Conservation (phyloP, 495 filamentous ascomycete species). For the Xylaria intraflava region DNA sequence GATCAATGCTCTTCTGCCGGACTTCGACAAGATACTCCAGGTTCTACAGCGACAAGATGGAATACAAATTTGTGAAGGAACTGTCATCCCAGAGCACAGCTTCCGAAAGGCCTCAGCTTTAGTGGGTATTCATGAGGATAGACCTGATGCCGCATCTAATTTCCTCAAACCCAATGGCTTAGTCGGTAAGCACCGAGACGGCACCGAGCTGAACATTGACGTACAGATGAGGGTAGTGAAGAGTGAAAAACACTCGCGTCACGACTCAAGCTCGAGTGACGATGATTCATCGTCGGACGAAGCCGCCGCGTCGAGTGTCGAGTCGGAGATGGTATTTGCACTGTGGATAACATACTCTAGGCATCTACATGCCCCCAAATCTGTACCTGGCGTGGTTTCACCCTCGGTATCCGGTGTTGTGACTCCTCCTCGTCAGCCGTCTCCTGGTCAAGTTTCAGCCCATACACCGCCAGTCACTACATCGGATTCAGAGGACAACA, state of each 20-base stretch:
- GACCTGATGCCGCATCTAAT: constrained; percentile 62
- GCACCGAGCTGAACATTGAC: constrained; percentile 83
- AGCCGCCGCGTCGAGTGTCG: constrained; percentile 18
- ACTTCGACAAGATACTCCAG: constrained; percentile 75
- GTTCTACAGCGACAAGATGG: constrained; percentile 82
- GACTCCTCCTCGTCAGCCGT: constrained; percentile 67
- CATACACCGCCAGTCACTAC: constrained; percentile 47
- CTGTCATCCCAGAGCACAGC: constrained; percentile 92
- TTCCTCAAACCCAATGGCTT: constrained; percentile 79
- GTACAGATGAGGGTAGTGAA: constrained; percentile 93
- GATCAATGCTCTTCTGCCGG: constrained; percentile 75
- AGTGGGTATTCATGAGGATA: constrained; percentile 73
- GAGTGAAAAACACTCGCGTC: constrained; percentile 55
- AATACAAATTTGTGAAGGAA: constrained; percentile 77
- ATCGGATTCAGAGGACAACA: constrained; percentile 40
- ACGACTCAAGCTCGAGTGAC: constrained; percentile 42
- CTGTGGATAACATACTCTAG: constrained; percentile 96
- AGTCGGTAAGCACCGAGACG: constrained; percentile 80
- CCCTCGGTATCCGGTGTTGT: constrained; percentile 52
- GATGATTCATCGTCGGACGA: constrained; percentile 36
- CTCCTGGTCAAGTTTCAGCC: constrained; percentile 61
- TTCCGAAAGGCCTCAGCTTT: constrained; percentile 85
- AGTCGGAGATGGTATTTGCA: constrained; percentile 83
- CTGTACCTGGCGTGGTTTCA: constrained; percentile 49
- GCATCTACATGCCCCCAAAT: constrained; percentile 70